phyloP scores from a whole-genome alignment of 1,139 yeast genomes.

The Yamadazyma trypodendri region DNA sequence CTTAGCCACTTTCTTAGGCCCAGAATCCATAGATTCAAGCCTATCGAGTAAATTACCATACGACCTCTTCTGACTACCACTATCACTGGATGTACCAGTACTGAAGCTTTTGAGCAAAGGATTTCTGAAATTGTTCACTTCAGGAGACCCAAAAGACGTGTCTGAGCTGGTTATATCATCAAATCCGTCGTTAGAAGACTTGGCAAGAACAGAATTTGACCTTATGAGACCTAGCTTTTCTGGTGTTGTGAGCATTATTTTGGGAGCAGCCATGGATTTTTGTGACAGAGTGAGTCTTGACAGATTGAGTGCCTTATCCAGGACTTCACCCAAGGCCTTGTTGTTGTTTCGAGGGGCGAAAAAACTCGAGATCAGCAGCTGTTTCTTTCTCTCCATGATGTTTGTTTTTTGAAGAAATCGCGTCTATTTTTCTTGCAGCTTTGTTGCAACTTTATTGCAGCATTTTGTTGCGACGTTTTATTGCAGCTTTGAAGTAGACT shows the following conservation, averaged over 20 bases:
- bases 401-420: not conserved
- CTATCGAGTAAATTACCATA: slow-evolving; percentile 9
- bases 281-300: too few relatives aligned
- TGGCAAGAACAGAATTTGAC: slow-evolving; percentile 22
- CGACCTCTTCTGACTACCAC: slow-evolving; percentile 4
- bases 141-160: slow-evolving; percentile 32
- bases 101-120: slow-evolving; percentile 12
- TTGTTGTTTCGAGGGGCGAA: slow-evolving; percentile 11
- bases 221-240: slow-evolving; percentile 18
- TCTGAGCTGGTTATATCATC: slow-evolving; percentile 29
- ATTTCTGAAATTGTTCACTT: slow-evolving; percentile 26
- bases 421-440: not conserved
- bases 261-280: not conserved
- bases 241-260: slow-evolving; percentile 16
- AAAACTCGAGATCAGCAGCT: slow-evolving; percentile 19
- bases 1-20: slow-evolving; percentile 3
- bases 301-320: not conserved
- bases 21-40: slow-evolving; percentile 5
- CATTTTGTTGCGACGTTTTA: too few relatives aligned
- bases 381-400: slow-evolving; percentile 12
- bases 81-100: too few relatives aligned
- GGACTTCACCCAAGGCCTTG: not conserved
- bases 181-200: slow-evolving; percentile 21
- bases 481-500: too few relatives aligned
- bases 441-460: too few relatives aligned